Evolutionary conservation across 2,329 filamentous ascomycete genomes (phyloP).

Genomic region (Penicillium freii): DNA sequence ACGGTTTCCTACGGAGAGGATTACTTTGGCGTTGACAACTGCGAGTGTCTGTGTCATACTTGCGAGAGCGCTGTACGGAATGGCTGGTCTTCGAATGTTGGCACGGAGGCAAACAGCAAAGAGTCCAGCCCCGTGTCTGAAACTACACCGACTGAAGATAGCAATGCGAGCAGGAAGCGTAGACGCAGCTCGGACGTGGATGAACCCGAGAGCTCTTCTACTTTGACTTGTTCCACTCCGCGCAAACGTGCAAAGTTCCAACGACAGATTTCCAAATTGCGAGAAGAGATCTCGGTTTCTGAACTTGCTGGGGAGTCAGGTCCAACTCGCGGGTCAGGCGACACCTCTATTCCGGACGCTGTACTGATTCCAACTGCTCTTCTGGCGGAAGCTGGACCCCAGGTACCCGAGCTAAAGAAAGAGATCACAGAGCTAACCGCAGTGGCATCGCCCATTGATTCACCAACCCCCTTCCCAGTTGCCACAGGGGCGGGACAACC

Average conservation of each 20-base stretch:
- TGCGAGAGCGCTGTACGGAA: constrained; percentile 76
- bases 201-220: constrained; percentile 28
- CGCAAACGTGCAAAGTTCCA: constrained; percentile 36
- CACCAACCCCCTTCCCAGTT: constrained; percentile 6
- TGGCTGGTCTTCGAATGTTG: constrained; percentile 67
- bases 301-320: constrained; percentile 29
- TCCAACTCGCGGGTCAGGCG: constrained; percentile 11
- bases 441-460: constrained; percentile 10
- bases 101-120: constrained; percentile 36
- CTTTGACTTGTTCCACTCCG: constrained; percentile 27
- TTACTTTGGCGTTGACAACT: constrained; percentile 93
- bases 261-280: constrained; percentile 36
- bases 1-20: constrained; percentile 94
- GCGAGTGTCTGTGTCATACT: constrained; percentile 86
- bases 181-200: constrained; percentile 29
- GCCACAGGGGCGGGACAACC: background rate
- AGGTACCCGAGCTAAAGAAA: constrained; percentile 15
- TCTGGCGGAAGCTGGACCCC: constrained; percentile 1
- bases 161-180: constrained; percentile 29
- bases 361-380: constrained; percentile 1
- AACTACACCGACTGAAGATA: constrained; percentile 14
- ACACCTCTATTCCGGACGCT: constrained; percentile 11
- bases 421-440: constrained; percentile 13
- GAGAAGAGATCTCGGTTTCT: constrained; percentile 37
- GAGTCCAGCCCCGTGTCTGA: constrained; percentile 35